Evolutionary conservation across 108 stramenopile species (phyloP).

Genomic region (Cylindrotheca fusiformis): DNA sequence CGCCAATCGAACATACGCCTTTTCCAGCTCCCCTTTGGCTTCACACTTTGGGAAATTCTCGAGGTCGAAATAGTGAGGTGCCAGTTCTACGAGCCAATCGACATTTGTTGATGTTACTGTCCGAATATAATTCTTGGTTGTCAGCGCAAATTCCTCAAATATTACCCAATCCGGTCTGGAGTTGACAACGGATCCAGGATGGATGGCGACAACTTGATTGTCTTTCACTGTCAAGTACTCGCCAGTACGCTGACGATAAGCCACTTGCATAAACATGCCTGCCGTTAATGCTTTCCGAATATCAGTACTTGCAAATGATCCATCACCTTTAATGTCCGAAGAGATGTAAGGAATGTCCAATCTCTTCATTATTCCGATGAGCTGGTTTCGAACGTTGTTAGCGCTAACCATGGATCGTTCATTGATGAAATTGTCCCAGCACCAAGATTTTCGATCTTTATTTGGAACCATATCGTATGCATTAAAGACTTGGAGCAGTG

Average conservation of each 20-base stretch:
- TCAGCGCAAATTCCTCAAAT: constrained; percentile 98
- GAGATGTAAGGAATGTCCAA: constrained; percentile 84
- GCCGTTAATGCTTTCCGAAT: constrained; percentile 89
- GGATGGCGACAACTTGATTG: constrained; percentile 95
- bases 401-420: constrained; percentile 90
- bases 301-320: constrained; percentile 82
- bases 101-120: constrained; percentile 91
- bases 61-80: constrained; percentile 99
- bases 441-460: constrained; percentile 91
- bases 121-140: constrained; percentile 97
- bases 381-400: constrained; percentile 88
- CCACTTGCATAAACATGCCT: constrained; percentile 96
- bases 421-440: constrained; percentile 98
- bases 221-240: constrained; percentile 98
- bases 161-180: constrained; percentile 96
- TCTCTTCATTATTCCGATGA: constrained; percentile 87
- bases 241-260: constrained; percentile 90
- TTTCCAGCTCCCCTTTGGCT: constrained; percentile 82
- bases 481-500: constrained; percentile 94
- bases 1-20: constrained; percentile 72
- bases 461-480: constrained; percentile 85
- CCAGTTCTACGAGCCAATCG: constrained; percentile 96
- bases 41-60: constrained; percentile 96
- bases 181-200: constrained; percentile 91
- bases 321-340: constrained; percentile 79